Evolutionary conservation across 495 filamentous ascomycete species (phyloP).

Genomic region (Talaromyces wortmannii): DNA sequence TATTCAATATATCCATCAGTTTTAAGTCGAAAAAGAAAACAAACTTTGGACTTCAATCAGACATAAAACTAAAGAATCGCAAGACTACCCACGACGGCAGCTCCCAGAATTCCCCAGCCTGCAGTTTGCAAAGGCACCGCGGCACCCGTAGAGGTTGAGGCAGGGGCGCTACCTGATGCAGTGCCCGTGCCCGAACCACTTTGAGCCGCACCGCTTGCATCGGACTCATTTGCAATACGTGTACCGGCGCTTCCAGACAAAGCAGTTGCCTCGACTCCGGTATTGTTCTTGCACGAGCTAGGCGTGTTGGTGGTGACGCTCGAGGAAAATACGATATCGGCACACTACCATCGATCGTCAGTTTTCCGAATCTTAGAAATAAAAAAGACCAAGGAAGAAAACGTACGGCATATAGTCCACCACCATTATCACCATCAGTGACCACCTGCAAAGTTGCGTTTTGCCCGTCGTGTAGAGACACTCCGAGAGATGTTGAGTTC

Average conservation of each 20-base stretch:
- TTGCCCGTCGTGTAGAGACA: constrained; percentile 35
- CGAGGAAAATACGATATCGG: constrained; percentile 52
- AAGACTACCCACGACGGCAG: constrained; percentile 20
- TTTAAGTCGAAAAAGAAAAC: too few relatives aligned
- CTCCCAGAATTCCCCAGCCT: constrained; percentile 26
- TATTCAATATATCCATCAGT: too few relatives aligned
- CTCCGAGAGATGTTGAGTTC: constrained; percentile 22
- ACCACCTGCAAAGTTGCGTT: constrained; percentile 62
- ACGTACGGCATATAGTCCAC: constrained; percentile 49
- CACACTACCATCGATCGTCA: constrained; percentile 35
- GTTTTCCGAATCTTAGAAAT: not conserved
- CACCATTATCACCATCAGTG: constrained; percentile 41
- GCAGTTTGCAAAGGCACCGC: constrained; percentile 23
- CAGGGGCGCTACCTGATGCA: not conserved
- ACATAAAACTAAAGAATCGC: constrained; percentile 15
- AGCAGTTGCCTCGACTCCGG: constrained; percentile 30
- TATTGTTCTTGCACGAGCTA: constrained; percentile 43
- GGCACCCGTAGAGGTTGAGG: constrained; percentile 16
- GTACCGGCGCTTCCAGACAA: constrained; percentile 22
- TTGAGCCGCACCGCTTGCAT: constrained; percentile 18
- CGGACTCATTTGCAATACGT: constrained; percentile 32
- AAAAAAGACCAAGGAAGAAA: not conserved
- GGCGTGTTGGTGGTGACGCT: constrained; percentile 18
- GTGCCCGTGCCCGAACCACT: constrained; percentile 33
- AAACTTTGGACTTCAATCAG: too few relatives aligned